A percentile compares a stretch with the other conserved stretches of the same genome.
Evolutionary conservation across 805 yeast species (phyloP).

Genomic region (Candida taoyuanica): DNA sequence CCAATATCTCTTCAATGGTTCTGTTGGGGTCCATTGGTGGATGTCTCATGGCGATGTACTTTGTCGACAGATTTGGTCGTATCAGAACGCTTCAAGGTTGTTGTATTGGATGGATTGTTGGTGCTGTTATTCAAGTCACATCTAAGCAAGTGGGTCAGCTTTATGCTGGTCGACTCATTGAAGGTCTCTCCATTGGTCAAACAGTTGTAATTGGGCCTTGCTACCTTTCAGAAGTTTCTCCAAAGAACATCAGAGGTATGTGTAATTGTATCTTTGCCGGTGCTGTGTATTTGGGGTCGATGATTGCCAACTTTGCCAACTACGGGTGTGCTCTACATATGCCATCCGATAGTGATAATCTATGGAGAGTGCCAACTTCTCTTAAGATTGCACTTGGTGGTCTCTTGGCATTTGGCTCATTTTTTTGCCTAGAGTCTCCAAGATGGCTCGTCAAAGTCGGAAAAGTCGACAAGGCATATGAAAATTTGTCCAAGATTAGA

Average conservation of each 20-base stretch:
- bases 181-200: slow-evolving; percentile 54
- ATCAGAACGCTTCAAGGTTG: slow-evolving; percentile 42
- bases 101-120: slow-evolving; percentile 41
- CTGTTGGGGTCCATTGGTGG: slow-evolving; percentile 55
- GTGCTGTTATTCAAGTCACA: slow-evolving; percentile 46
- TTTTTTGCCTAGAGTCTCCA: slow-evolving; percentile 46
- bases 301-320: slow-evolving; percentile 44
- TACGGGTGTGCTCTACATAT: slow-evolving; percentile 49
- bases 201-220: slow-evolving; percentile 54
- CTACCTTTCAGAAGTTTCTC: slow-evolving; percentile 50
- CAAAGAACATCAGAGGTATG: slow-evolving; percentile 47
- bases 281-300: slow-evolving; percentile 51
- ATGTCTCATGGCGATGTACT: slow-evolving; percentile 41
- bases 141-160: slow-evolving; percentile 43
- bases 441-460: slow-evolving; percentile 40
- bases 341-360: slow-evolving; percentile 31
- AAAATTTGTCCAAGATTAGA: slow-evolving; percentile 37
- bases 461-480: slow-evolving; percentile 37
- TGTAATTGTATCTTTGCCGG: slow-evolving; percentile 52
- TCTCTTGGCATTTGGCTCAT: slow-evolving; percentile 37
- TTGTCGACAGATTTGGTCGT: slow-evolving; percentile 49
- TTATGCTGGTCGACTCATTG: slow-evolving; percentile 51
- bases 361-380: slow-evolving; percentile 51
- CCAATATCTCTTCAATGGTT: slow-evolving; percentile 56
- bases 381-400: slow-evolving; percentile 46